Evolutionary conservation across 768 basidiomycete genomes (phyloP), one percentile per base, ranked within the genome.

Genomic region (Russula olivacea): DNA sequence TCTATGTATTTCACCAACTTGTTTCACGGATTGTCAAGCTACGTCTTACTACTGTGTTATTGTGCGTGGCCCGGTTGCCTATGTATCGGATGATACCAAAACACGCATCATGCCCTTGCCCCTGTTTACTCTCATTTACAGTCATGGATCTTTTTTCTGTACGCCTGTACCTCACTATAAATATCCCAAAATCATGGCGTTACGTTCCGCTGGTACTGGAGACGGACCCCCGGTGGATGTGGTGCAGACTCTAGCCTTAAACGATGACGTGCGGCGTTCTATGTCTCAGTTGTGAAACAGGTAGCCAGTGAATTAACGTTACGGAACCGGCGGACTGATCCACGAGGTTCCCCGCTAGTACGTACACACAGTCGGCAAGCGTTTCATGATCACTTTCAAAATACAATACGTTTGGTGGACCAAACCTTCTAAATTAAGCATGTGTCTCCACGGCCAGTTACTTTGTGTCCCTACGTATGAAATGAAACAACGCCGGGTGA

Each of bases 381-480:
- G 45, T 47, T 47, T 47, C 45, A 47, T 47, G 47, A 55, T 56
- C 40, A 49, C 34, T 6, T 36, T 43, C 14, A 43, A 30, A 56
- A 47, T 21, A 51, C 23, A 15, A 34, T 32, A 3, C n/a, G 15
- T 17, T 55, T 19, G 30, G 54, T 45, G 49, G 63, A 41, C 54
- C 58, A 38, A 55, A 64, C 58, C 63, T 64, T 64, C 63, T 64
- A 64, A 64, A 64, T 60, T 60, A 55, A 60, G 63, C 41, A 60
- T 55, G 48, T 41, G 41, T 55, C 48, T 59, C 53, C 53, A 55
- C 43, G 36, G 40, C 63, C 36, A 55, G 52, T n/a, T 60, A 59
- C 63, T 63, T 58, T 63, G 62, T 57, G 38, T 59, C 62, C 41
- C 62, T 63, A 63, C 57, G 36, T 25, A 63, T 48, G 25, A 23